phyloP scores from a whole-genome alignment of 305 asterid species.

The Rubia occidens region DNA sequence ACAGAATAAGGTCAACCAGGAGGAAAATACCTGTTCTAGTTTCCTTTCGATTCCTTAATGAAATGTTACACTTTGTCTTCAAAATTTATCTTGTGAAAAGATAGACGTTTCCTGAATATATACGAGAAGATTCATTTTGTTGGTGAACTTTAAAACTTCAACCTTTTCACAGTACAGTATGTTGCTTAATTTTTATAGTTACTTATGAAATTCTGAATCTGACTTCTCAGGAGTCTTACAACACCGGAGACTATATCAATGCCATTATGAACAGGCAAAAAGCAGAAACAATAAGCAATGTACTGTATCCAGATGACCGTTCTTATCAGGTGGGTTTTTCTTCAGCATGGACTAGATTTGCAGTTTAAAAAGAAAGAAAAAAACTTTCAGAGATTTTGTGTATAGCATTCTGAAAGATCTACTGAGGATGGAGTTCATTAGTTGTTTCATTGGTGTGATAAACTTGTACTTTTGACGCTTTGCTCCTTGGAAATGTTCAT shows the following conservation, averaged over 20 bases:
- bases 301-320: slow-evolving; percentile 38
- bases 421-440: not conserved
- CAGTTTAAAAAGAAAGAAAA: not conserved
- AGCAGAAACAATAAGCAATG: slow-evolving; percentile 37
- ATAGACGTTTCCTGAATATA: not conserved
- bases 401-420: not conserved
- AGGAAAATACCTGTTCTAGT: not conserved
- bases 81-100: not conserved
- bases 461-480: not conserved
- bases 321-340: slow-evolving; percentile 30
- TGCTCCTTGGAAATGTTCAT: not conserved
- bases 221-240: slow-evolving; percentile 30
- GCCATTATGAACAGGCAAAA: slow-evolving; percentile 33
- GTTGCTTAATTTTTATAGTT: not conserved
- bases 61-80: not conserved
- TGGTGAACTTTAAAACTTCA: not conserved
- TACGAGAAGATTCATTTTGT: not conserved
- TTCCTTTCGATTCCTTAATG: not conserved
- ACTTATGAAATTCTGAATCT: not conserved
- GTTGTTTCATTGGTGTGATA: slow-evolving; percentile 6
- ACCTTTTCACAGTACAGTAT: not conserved
- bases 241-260: slow-evolving; percentile 36
- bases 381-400: not conserved
- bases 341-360: slow-evolving; percentile 2
- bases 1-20: not conserved